Base-by-base conservation (phyloP, 1,284 basidiomycete genomes). In the Puccinia polysora region DNA sequence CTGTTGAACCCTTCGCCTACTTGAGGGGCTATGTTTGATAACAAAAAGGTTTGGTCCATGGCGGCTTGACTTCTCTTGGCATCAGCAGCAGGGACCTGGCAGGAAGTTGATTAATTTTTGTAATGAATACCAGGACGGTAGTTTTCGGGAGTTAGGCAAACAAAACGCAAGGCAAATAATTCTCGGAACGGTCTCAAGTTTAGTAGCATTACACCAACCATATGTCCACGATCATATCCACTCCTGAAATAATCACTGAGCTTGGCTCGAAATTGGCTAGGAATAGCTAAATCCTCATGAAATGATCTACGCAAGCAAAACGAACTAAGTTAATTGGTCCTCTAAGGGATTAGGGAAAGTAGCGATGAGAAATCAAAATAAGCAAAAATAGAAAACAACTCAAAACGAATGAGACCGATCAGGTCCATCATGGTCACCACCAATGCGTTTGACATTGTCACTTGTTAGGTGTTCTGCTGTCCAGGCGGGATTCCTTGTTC, bases 11-110 rank as follows among this genome's bases (percentile, higher is more conserved):
- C 95, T 55, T 87, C 90, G 1, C 96, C 96, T 12, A 98, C 92
- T 84, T 98, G 96, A 43, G 96, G 96, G 0, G 96, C 94, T 70
- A 98, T 97, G 79, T 99, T 99, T 3, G 90, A 88, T 60, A 99
- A 82, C 50, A 90, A 82, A 81, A 99, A 98, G 0, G 96, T 99
- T 82, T 98, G 92, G 80, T 97, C 81, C 95, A 98, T 97, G 3
- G 95, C 96, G 73, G 86, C 59, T 58, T 72, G 70, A 45, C 88
- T 90, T n/a, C 82, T 81, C 80, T 96, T 97, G 7, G 93, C 94
- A 80, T 98, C 96, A 38, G 95, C 95, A n/a, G 95, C 95, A 43
- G 95, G 93, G 32, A 72, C 70, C 70, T 72, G 58, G 38, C 5
- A 32, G 28, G n/a, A n/a, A 18, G n/a, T 15, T 23, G 23, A 43